Percentiles rank a stretch among this genome's conserved stretches.
phyloP scores from a whole-genome alignment of 2,329 filamentous ascomycete species.

The Aspergillus sp. region DNA sequence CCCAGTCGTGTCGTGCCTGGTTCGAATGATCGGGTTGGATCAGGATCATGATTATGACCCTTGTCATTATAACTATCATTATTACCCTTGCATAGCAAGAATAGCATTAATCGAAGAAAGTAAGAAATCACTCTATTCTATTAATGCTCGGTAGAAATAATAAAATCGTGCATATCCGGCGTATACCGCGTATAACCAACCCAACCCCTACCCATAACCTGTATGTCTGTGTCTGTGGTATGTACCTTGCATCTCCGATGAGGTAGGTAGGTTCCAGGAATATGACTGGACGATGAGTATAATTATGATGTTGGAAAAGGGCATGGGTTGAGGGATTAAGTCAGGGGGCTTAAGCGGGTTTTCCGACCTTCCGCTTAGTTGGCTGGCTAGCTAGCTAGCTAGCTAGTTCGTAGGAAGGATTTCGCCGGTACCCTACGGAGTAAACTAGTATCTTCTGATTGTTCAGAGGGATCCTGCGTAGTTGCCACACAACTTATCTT shows the following conservation, averaged over 20 bases:
- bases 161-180: background rate
- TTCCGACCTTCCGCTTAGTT: background rate
- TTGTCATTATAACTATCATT: too few species aligned
- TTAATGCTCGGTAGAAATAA: background rate
- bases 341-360: background rate
- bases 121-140: too few species aligned
- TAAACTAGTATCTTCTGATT: too few species aligned
- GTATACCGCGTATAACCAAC: conserved; percentile 1
- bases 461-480: too few species aligned
- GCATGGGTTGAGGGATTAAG: background rate
- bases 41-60: background rate
- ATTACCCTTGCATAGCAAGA: too few species aligned
- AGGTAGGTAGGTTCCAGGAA: background rate
- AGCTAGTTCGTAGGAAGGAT: background rate
- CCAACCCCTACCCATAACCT: background rate
- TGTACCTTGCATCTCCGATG: conserved; percentile 5
- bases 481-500: too few species aligned
- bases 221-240: too few species aligned
- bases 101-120: too few species aligned
- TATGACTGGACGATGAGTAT: background rate
- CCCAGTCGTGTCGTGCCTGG: background rate
- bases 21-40: background rate
- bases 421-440: background rate
- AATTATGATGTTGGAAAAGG: too few species aligned
- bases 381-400: background rate